These are phyloP conservation scores for Hymenoscyphus occultus DNA, from an alignment of 2,329 filamentous ascomycete species.

Conservation along the genomic window DNA sequence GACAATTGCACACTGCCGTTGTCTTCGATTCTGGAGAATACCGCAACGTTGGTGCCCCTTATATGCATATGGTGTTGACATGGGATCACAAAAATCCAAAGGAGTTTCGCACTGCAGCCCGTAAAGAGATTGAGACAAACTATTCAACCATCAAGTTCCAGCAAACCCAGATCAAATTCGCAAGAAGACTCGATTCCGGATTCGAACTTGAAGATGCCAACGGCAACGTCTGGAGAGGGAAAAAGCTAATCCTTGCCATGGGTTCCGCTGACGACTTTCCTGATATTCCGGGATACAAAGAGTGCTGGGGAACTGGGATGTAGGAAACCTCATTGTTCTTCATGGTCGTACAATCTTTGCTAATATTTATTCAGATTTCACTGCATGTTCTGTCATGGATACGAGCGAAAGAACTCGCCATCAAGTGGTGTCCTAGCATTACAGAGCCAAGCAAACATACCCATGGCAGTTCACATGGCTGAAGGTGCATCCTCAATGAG, in stretches of 20 bases:
- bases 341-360: neutral
- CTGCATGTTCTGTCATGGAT: conserved; percentile 12
- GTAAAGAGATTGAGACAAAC: conserved; percentile 35
- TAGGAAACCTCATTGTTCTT: conserved; percentile 6
- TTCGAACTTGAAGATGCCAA: conserved; percentile 42
- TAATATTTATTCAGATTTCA: conserved; percentile 1
- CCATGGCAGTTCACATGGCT: conserved; percentile 40
- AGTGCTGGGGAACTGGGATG: conserved; percentile 8
- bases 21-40: conserved; percentile 45
- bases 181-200: conserved; percentile 18
- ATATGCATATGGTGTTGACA: conserved; percentile 45
- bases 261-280: conserved; percentile 9
- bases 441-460: conserved; percentile 33
- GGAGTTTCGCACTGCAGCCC: conserved; percentile 36
- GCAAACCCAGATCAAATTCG: conserved; percentile 25
- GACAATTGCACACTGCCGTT: conserved; percentile 39
- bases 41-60: conserved; percentile 41
- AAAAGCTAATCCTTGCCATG: conserved; percentile 9
- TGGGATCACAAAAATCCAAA: conserved; percentile 38
- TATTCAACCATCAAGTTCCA: conserved; percentile 39
- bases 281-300: conserved; percentile 8
- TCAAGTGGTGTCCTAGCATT: conserved; percentile 45
- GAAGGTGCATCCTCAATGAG: conserved; percentile 45
- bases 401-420: neutral
- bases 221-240: conserved; percentile 31